These are phyloP conservation scores for Pleomassaria siparia DNA, from an alignment of 2,329 filamentous ascomycete species.

Conservation along the genomic window DNA sequence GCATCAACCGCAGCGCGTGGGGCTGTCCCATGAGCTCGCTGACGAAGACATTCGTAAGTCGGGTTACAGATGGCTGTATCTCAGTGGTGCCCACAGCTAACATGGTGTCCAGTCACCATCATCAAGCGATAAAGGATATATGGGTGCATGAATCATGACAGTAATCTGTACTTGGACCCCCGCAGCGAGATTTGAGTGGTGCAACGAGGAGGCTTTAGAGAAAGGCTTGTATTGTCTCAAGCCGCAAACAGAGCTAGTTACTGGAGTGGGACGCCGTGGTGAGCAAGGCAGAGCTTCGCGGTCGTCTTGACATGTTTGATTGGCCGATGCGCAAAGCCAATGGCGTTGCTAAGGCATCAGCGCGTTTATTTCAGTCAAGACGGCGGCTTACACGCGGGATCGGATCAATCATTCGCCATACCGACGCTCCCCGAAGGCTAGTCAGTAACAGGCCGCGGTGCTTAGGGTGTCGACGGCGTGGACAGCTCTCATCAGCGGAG, in stretches of 20 bases:
- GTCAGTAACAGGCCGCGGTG: conserved; percentile 23
- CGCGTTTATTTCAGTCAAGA: conserved; percentile 33
- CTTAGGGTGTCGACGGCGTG: conserved; percentile 21
- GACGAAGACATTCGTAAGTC: conserved; percentile 93
- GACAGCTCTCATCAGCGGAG: conserved; percentile 18
- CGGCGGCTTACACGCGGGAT: conserved; percentile 38
- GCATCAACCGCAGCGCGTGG: conserved; percentile 96
- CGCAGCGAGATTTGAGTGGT: conserved; percentile 27
- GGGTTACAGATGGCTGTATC: conserved; percentile 4
- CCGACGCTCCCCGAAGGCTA: conserved; percentile 27
- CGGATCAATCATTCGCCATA: conserved; percentile 37
- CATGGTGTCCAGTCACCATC: conserved; percentile 42
- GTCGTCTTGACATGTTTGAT: conserved; percentile 32
- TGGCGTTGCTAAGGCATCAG: conserved; percentile 36
- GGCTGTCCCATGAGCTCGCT: conserved; percentile 83
- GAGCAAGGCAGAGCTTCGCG: conserved; percentile 30
- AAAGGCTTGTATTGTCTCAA: conserved; percentile 37
- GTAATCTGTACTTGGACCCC: conserved; percentile 17
- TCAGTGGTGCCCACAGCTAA: conserved; percentile 26
- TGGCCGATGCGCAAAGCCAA: conserved; percentile 35
- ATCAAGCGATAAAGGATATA: conserved; percentile 41
- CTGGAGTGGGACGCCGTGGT: conserved; percentile 26
- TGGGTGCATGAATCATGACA: conserved; percentile 22
- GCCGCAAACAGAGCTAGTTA: conserved; percentile 27
- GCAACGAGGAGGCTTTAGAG: conserved; percentile 23